Base-by-base conservation (phyloP, 306 rosid genomes). In the Gillenia trifoliata region DNA sequence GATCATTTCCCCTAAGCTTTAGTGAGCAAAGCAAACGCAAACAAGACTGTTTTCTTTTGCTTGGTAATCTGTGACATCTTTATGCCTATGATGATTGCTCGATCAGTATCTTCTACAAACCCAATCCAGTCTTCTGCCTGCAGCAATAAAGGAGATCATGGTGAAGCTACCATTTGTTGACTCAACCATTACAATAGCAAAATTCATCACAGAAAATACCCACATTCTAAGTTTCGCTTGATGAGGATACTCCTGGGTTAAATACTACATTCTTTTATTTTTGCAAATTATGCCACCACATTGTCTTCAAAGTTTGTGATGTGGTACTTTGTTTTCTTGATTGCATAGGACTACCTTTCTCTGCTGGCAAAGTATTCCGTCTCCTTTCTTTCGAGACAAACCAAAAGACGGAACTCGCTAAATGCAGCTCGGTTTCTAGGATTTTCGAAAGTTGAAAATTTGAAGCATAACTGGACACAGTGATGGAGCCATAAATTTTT, bases 391-490 rank as follows among this genome's bases (percentile, higher is more conserved):
- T 65, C 0, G 94, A 88, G 79, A 68, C 81, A 78, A 87, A 65
- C 78, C 68, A 11, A 91, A 79, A 80, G 96, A 89, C 36, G 91
- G 85, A 77, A 47, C 80, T 70, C 77, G 79, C 59, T 78, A 47
- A 79, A 75, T 79, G 70, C 89, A 28, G 66, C 82, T 54, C n/a
- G 84, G 78, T 64, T 91, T 93, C 78, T 60, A n/a, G 96, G 97
- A 86, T 93, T 93, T 85, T 88, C 87, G 13, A 89, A 65, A 74
- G 77, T 84, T 11, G 86, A 77, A 78, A 89, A 85, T 81, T 38
- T 93, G 81, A 91, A 91, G n/a, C 84, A 89, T 93, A 80, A 87
- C 92, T 61, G 98, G 98, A 81, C 98, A 93, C 73, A 75, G 79
- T 59, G 84, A 88, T 68, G 98, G 98, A 75, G 85, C 90, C 49